Conservation (phyloP, 345 rosid genomes). For the Punica granatum region DNA sequence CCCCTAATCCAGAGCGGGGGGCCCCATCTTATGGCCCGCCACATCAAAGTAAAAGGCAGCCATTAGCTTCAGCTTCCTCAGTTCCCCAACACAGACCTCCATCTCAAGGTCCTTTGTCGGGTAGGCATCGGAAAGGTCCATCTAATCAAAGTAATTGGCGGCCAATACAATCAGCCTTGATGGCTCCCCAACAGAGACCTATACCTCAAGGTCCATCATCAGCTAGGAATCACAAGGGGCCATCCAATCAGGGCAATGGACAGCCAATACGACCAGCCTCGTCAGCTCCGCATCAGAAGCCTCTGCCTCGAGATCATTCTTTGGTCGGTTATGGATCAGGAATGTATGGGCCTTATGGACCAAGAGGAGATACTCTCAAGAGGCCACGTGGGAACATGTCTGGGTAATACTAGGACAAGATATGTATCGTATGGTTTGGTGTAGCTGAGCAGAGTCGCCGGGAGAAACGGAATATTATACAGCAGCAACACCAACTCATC, state of each 20-base stretch:
- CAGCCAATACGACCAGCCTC: neutral
- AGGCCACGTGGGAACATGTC: conserved; percentile 29
- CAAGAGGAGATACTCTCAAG: conserved; percentile 22
- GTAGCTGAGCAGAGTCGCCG: neutral
- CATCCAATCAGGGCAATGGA: neutral
- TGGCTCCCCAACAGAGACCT: neutral
- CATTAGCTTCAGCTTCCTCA: conserved; percentile 6
- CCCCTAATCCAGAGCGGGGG: neutral
- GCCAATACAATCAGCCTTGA: neutral
- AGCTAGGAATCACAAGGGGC: neutral
- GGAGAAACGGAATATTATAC: neutral
- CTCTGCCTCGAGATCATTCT: conserved; percentile 5
- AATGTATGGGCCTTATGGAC: conserved; percentile 11
- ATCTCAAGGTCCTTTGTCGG: neutral
- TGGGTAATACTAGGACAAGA: conserved; percentile 1
- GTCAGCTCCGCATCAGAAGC: conserved; percentile 2
- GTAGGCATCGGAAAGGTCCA: neutral
- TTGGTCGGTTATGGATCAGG: conserved; percentile 21
- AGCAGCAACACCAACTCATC: neutral
- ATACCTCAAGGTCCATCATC: neutral
- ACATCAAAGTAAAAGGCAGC: neutral
- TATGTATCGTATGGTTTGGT: neutral
- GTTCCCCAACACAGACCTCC: conserved; percentile 4
- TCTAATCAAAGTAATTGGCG: neutral
- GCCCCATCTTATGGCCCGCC: neutral